Percentiles rank a stretch among this genome's conserved stretches.
phyloP scores from a whole-genome alignment of 176 grass and related monocot species.

The Calamus simplicifolius region DNA sequence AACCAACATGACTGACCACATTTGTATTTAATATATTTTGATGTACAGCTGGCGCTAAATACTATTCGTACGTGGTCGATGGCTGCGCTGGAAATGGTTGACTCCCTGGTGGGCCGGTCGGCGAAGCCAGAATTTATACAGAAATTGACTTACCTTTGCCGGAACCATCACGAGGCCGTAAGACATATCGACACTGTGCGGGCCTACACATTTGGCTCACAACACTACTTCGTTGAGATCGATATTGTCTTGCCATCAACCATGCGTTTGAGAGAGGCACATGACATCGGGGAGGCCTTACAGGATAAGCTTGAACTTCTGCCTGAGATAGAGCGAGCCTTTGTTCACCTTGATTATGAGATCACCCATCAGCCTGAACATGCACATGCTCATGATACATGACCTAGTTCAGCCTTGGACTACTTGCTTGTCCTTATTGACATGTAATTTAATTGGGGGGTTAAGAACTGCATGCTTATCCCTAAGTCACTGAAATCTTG shows the following conservation, averaged over 20 bases:
- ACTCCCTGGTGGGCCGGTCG: slow-evolving; percentile 54
- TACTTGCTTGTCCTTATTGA: too few species aligned
- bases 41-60: slow-evolving; percentile 47
- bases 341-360: slow-evolving; percentile 92
- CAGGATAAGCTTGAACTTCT: slow-evolving; percentile 66
- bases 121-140: slow-evolving; percentile 69
- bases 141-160: slow-evolving; percentile 54
- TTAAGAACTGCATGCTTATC: too few species aligned
- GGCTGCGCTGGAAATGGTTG: slow-evolving; percentile 61
- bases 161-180: slow-evolving; percentile 41
- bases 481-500: too few species aligned
- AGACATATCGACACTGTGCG: slow-evolving; percentile 72
- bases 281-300: slow-evolving; percentile 63
- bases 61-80: slow-evolving; percentile 81
- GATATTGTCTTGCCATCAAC: slow-evolving; percentile 56
- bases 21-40: too few species aligned
- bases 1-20: too few species aligned
- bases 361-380: slow-evolving; percentile 77
- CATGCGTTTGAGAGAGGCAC: slow-evolving; percentile 54
- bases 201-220: slow-evolving; percentile 77
- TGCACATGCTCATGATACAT: not conserved
- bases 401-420: too few species aligned
- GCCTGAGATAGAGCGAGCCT: slow-evolving; percentile 65
- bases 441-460: too few species aligned
- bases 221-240: slow-evolving; percentile 88